These are phyloP conservation scores for Lentinula edodes DNA, from an alignment of 768 basidiomycete species.

Conservation along the genomic window DNA sequence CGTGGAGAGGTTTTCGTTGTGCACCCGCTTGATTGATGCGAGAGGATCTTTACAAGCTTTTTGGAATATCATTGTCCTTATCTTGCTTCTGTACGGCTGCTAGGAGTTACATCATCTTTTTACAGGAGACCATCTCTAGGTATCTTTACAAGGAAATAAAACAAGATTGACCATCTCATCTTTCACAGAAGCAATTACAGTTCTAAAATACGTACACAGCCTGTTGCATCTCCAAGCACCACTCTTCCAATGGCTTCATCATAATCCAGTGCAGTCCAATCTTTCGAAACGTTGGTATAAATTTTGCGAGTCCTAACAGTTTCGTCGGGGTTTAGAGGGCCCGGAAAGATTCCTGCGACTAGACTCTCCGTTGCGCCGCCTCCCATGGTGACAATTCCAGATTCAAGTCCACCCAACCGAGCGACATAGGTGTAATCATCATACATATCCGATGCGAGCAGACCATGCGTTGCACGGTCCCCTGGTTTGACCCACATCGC, in stretches of 20 bases:
- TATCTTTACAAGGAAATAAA: too few relatives aligned
- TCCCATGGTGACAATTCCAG: not conserved
- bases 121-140: too few relatives aligned
- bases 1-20: not conserved
- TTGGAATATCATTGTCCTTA: too few relatives aligned
- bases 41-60: too few relatives aligned
- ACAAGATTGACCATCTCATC: not conserved
- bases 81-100: too few relatives aligned
- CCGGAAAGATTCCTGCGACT: conserved; percentile 47
- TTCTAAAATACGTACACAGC: conserved; percentile 37
- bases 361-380: conserved; percentile 28
- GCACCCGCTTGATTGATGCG: not conserved
- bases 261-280: conserved; percentile 60
- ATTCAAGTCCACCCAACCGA: conserved; percentile 2
- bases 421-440: conserved; percentile 11
- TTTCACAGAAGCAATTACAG: not conserved
- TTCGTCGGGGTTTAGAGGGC: conserved; percentile 27
- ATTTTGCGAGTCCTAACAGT: conserved; percentile 23
- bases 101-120: too few relatives aligned
- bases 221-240: conserved; percentile 46
- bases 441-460: conserved; percentile 9
- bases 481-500: conserved; percentile 61
- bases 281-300: conserved; percentile 26
- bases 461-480: conserved; percentile 25
- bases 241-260: conserved; percentile 52